Evolutionary conservation across 352 stramenopile species (phyloP).

Genomic region (Globisporangium rhizosaccharum): DNA sequence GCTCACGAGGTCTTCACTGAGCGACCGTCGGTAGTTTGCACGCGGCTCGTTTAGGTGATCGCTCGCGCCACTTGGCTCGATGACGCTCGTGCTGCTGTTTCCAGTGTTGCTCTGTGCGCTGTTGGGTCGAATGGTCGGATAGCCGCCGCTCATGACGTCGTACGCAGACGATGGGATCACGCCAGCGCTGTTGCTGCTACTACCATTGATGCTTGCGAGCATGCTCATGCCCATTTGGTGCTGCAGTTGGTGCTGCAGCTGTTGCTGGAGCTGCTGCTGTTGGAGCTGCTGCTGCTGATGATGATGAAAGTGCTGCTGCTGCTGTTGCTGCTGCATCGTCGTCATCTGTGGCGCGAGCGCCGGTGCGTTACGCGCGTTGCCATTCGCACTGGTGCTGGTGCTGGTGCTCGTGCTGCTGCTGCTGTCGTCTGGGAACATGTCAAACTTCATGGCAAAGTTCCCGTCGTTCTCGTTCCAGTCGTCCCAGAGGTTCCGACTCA

Average conservation of each 20-base stretch:
- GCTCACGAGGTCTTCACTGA: slow-evolving; percentile 76
- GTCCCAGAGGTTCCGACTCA: slow-evolving; percentile 84
- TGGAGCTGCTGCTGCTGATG: background rate
- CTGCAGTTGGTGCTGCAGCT: slow-evolving; percentile 13
- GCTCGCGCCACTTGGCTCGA: slow-evolving; percentile 9
- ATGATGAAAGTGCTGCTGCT: background rate
- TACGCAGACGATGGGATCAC: slow-evolving; percentile 15
- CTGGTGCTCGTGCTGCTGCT: slow-evolving; percentile 26
- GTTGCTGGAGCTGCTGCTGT: slow-evolving; percentile 9
- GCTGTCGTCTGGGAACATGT: slow-evolving; percentile 54
- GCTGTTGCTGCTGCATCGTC: slow-evolving; percentile 14
- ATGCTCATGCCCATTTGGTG: slow-evolving; percentile 13
- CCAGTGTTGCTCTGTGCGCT: slow-evolving; percentile 13
- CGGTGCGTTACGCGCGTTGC: background rate
- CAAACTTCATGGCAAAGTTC: slow-evolving; percentile 63
- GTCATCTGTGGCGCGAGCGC: background rate
- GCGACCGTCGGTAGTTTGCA: slow-evolving; percentile 39
- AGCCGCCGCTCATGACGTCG: slow-evolving; percentile 5
- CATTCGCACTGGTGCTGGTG: slow-evolving; percentile 15
- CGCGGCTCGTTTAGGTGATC: slow-evolving; percentile 16
- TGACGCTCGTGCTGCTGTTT: slow-evolving; percentile 10
- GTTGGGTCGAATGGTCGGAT: slow-evolving; percentile 3
- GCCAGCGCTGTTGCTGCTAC: background rate
- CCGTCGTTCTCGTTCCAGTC: slow-evolving; percentile 83
- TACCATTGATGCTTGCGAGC: slow-evolving; percentile 1